These are phyloP conservation scores for Aaosphaeria arxii DNA, from an alignment of 2,329 filamentous ascomycete genomes.

Conservation along the genomic window DNA sequence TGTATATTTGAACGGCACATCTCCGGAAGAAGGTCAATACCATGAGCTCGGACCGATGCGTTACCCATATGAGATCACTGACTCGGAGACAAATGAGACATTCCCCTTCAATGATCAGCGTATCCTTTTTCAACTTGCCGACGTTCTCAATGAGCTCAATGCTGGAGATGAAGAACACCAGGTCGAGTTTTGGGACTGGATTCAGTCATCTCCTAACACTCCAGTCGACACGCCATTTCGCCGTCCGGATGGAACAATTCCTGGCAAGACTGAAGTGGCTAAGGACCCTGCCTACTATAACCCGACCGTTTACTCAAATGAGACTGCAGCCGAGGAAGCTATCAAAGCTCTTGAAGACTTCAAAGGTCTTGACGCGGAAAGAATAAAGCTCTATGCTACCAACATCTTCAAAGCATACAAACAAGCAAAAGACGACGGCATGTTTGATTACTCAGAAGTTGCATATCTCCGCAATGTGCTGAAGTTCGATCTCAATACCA, in stretches of 20 bases:
- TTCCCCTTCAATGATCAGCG: slow-evolving; percentile 57
- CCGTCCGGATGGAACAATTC: slow-evolving; percentile 8
- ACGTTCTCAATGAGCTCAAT: slow-evolving; percentile 59
- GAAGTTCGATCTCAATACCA: not conserved
- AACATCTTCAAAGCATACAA: too few relatives aligned
- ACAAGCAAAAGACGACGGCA: not conserved
- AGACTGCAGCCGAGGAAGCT: not conserved
- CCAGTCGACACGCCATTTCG: slow-evolving; percentile 28
- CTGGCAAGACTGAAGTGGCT: slow-evolving; percentile 6
- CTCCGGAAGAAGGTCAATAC: slow-evolving; percentile 45
- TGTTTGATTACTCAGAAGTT: not conserved
- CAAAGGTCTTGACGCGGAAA: too few relatives aligned
- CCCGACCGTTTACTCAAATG: not conserved
- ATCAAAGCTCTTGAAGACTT: too few relatives aligned
- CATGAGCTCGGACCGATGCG: slow-evolving; percentile 64
- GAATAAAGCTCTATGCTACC: too few relatives aligned
- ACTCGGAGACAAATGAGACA: slow-evolving; percentile 50
- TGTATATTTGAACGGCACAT: slow-evolving; percentile 54
- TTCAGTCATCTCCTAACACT: slow-evolving; percentile 53
- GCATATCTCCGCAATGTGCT: not conserved
- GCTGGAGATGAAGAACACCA: slow-evolving; percentile 41
- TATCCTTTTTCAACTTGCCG: slow-evolving; percentile 59
- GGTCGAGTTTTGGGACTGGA: slow-evolving; percentile 60
- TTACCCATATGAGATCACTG: slow-evolving; percentile 50
- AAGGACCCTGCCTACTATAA: slow-evolving; percentile 1